Conservation (phyloP, 306 rosid genomes). For the Psophocarpus tetragonolobus region DNA sequence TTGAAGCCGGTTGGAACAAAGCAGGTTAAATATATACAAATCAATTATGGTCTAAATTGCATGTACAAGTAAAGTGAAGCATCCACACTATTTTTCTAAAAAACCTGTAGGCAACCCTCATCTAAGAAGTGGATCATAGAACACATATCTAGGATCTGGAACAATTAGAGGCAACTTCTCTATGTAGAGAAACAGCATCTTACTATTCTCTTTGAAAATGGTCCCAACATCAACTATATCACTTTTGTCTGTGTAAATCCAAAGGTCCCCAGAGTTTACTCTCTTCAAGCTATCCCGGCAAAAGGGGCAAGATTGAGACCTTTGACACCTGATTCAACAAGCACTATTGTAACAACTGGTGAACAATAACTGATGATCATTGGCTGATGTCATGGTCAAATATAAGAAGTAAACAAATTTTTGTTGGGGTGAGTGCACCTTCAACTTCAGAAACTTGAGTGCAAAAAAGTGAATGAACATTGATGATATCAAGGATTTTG, state of each 20-base stretch:
- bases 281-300: conserved; percentile 84
- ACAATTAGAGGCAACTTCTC: conserved; percentile 67
- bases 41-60: conserved; percentile 18
- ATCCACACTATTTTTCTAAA: conserved; percentile 20
- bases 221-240: conserved; percentile 60
- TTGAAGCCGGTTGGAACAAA: conserved; percentile 29
- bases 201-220: conserved; percentile 66
- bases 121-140: conserved; percentile 62
- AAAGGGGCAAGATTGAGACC: conserved; percentile 92
- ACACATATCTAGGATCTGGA: conserved; percentile 59
- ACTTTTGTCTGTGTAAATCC: conserved; percentile 70
- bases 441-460: not conserved
- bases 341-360: conserved; percentile 6
- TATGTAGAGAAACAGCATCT: conserved; percentile 73
- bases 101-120: conserved; percentile 36
- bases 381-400: not conserved
- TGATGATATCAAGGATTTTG: conserved; percentile 16
- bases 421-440: not conserved
- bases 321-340: conserved; percentile 54
- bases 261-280: conserved; percentile 75
- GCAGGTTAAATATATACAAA: conserved; percentile 22
- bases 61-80: conserved; percentile 38
- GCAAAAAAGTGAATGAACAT: not conserved
- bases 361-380: not conserved
- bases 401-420: not conserved